These are phyloP conservation scores for Schizonepeta tenuifolia DNA, from an alignment of 257 asterid genomes.

Conservation along the genomic window DNA sequence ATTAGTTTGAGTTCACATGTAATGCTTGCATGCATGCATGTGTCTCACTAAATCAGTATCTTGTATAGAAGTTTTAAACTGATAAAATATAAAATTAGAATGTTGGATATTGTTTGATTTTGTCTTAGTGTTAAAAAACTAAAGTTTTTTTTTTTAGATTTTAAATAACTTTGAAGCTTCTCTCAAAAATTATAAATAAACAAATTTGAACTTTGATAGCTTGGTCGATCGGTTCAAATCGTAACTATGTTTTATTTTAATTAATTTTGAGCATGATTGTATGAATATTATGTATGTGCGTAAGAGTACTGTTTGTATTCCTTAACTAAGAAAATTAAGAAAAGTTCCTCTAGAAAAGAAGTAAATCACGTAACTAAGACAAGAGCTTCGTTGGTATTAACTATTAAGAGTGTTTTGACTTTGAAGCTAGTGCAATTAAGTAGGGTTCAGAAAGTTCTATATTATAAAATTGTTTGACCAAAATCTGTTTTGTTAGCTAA, in stretches of 20 bases:
- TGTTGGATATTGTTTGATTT: not conserved
- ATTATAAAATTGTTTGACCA: conserved; percentile 49
- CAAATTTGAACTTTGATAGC: no score
- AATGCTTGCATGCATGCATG: not conserved
- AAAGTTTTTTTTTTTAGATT: not conserved
- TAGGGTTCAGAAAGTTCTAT: no score
- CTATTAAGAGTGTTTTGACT: conserved; percentile 26
- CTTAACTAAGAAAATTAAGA: not conserved
- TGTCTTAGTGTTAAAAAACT: not conserved
- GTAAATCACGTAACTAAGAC: conserved; percentile 27
- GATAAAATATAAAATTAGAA: not conserved
- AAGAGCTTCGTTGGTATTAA: conserved; percentile 31
- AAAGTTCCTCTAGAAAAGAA: not conserved
- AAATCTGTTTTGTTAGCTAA: conserved; percentile 45
- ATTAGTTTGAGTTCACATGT: not conserved
- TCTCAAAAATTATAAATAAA: no score
- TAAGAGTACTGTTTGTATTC: not conserved
- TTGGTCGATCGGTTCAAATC: not conserved
- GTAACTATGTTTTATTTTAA: not conserved
- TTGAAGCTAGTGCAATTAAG: conserved; percentile 23
- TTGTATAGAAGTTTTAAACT: not conserved
- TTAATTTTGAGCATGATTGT: not conserved
- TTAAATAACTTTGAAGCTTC: not conserved
- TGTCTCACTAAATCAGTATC: not conserved
- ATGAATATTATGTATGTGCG: not conserved